Evolutionary conservation across 176 grass and related monocot genomes (phyloP), one percentile per base, ranked within the genome.

Genomic region (Cenchrus fungigraminus): DNA sequence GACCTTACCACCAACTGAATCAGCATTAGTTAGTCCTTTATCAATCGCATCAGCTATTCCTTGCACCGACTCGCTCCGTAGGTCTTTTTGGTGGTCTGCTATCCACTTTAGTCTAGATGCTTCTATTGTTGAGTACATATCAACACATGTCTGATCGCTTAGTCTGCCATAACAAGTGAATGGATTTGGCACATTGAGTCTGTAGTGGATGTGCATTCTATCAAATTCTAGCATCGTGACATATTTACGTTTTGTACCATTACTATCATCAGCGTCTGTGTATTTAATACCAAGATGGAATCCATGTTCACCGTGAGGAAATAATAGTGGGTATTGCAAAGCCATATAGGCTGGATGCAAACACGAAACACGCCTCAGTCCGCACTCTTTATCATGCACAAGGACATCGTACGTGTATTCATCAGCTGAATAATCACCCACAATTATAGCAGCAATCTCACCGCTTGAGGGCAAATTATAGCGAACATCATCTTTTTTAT

Each of bases 91-190:
- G 68, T 71, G 9, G 44, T 71, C 68, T 13, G 68, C 68, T 71
- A 71, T 71, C 43, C n/a, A 71, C 68, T 13, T 47, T 47, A 71
- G 20, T 12, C 68, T 71, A 71, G 68, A 47, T n/a, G 19, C 68
- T 5, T 71, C 44, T 0, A 71, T 14, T 0, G 68, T 71, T 25
- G 44, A 49, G n/a, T 71, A 71, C 0, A n/a, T 22, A 71, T 49
- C 68, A 12, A 71, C 43, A 49, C n/a, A 13, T 46, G 44, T 4
- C 4, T 71, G 68, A 10, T 71, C 20, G 20, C 68, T 71, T 71
- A 71, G 11, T 7, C 68, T 71, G 2, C 68, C 68, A 12, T 49
- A 49, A 1, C 68, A 71, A 3, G 68, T 71, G 5, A 13, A 71
- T 49, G 20, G 68, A 46, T 71, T 71, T 6, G 20, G 0, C 20